Conservation (phyloP, 148 eudicot genomes). For the Polygonum maritimum region DNA sequence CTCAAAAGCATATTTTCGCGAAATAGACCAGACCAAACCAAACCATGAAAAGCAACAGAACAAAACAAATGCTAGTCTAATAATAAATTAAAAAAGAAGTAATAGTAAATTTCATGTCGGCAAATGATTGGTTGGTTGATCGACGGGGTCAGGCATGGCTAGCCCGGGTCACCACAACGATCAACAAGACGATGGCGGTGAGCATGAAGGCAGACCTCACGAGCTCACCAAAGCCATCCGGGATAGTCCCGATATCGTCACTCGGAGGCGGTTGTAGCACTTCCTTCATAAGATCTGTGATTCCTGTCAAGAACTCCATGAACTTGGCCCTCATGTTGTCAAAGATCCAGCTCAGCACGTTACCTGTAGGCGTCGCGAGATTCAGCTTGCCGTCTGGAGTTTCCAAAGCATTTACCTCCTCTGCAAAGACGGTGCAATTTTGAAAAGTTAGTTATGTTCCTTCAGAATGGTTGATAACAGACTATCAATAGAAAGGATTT, state of each 20-base stretch:
- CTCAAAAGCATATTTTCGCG: neutral
- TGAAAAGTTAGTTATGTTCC: neutral
- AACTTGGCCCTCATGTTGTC: conserved; percentile 24
- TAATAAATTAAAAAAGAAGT: neutral
- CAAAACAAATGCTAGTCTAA: neutral
- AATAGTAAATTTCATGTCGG: conserved; percentile 2
- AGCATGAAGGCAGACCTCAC: conserved; percentile 36
- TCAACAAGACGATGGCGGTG: conserved; percentile 31
- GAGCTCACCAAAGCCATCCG: conserved; percentile 23
- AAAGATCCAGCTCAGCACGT: conserved; percentile 31
- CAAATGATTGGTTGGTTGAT: conserved; percentile 5
- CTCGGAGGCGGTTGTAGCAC: neutral
- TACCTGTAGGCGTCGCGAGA: conserved; percentile 3
- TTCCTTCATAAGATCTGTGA: conserved; percentile 12
- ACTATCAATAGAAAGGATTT: neutral
- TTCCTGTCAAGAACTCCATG: conserved; percentile 23
- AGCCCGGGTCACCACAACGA: conserved; percentile 39
- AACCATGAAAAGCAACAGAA: neutral
- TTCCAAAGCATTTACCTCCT: conserved; percentile 9
- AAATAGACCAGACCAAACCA: neutral
- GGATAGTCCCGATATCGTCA: conserved; percentile 11
- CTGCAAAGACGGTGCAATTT: conserved; percentile 17
- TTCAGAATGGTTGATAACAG: neutral
- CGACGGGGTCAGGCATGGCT: conserved; percentile 14
- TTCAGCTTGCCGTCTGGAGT: conserved; percentile 18